Percentiles rank a stretch among this genome's conserved stretches.
These are phyloP conservation scores for Inonotus hispidus DNA, from an alignment of 1,284 basidiomycete species.

Conservation along the genomic window DNA sequence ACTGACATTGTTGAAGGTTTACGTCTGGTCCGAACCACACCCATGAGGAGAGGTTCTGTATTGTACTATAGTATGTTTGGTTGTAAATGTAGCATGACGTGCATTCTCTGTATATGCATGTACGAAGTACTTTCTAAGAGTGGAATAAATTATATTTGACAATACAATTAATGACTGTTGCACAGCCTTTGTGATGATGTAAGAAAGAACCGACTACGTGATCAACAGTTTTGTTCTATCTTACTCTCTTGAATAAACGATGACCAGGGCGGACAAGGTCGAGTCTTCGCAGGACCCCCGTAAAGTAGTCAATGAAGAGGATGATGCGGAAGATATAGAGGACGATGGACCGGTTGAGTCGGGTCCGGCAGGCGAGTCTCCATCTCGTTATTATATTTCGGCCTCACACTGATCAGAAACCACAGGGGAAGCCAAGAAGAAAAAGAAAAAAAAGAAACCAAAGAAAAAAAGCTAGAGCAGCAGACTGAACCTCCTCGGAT, in stretches of 20 bases:
- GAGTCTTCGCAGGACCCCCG: not conserved
- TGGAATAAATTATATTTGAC: too few species aligned
- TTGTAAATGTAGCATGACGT: too few species aligned
- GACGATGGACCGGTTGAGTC: slow-evolving; percentile 26
- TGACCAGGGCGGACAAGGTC: not conserved
- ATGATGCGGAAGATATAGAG: slow-evolving; percentile 28
- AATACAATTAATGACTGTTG: not conserved
- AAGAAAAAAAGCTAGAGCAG: slow-evolving; percentile 93
- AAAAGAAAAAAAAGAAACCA: slow-evolving; percentile 92
- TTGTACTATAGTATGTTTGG: not conserved
- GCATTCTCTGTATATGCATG: too few species aligned
- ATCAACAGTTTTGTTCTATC: not conserved
- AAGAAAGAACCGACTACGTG: not conserved
- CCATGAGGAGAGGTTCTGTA: not conserved
- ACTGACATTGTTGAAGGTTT: not conserved
- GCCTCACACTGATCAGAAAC: not conserved
- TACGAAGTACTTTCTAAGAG: too few species aligned
- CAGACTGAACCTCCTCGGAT: slow-evolving; percentile 95
- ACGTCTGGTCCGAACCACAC: not conserved
- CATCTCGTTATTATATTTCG: not conserved
- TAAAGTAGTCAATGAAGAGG: slow-evolving; percentile 22
- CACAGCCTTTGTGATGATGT: not conserved
- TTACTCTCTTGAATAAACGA: not conserved
- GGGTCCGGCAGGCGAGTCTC: slow-evolving; percentile 20
- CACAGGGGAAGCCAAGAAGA: slow-evolving; percentile 56